A percentile compares a stretch with the other conserved stretches of the same genome.
Conservation (phyloP, 2,329 filamentous ascomycete genomes). For the Talaromyces sp. region DNA sequence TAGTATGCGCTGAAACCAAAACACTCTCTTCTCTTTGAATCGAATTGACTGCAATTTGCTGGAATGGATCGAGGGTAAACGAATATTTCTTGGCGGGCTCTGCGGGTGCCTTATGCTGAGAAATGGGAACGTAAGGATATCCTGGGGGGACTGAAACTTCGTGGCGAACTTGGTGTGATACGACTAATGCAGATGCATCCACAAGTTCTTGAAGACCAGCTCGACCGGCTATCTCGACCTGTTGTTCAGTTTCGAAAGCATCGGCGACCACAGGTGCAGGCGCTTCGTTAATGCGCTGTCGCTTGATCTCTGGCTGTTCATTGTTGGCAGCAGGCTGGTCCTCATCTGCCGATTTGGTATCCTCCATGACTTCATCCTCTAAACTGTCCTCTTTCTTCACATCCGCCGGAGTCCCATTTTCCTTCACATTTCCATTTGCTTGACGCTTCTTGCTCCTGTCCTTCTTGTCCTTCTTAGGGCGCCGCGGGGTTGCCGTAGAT, state of each 20-base stretch:
- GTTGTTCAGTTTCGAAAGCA: conserved; percentile 91
- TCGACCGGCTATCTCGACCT: conserved; percentile 81
- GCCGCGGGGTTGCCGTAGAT: conserved; percentile 37
- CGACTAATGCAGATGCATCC: conserved; percentile 68
- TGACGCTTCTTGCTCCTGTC: conserved; percentile 82
- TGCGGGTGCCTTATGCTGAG: conserved; percentile 86
- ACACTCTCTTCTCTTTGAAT: conserved; percentile 97
- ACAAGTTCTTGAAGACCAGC: conserved; percentile 66
- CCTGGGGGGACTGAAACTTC: conserved; percentile 93
- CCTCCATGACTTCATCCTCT: conserved; percentile 23
- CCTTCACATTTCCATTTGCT: conserved; percentile 76
- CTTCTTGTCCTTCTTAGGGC: conserved; percentile 57
- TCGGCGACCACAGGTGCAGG: conserved; percentile 85
- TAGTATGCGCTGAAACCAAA: conserved; percentile 93
- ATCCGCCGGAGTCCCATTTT: conserved; percentile 29
- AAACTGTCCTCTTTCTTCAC: conserved; percentile 37
- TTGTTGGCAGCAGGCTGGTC: conserved; percentile 26
- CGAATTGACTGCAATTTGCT: conserved; percentile 89
- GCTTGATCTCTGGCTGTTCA: conserved; percentile 49
- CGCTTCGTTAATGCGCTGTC: conserved; percentile 59
- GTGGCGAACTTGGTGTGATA: conserved; percentile 98
- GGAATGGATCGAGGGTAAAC: conserved; percentile 96
- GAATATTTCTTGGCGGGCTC: conserved; percentile 81
- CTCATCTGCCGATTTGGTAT: conserved; percentile 18
- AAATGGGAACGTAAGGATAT: conserved; percentile 93